phyloP scores from a whole-genome alignment of 768 basidiomycete species.

The Pilatotrama ljubarskyi region DNA sequence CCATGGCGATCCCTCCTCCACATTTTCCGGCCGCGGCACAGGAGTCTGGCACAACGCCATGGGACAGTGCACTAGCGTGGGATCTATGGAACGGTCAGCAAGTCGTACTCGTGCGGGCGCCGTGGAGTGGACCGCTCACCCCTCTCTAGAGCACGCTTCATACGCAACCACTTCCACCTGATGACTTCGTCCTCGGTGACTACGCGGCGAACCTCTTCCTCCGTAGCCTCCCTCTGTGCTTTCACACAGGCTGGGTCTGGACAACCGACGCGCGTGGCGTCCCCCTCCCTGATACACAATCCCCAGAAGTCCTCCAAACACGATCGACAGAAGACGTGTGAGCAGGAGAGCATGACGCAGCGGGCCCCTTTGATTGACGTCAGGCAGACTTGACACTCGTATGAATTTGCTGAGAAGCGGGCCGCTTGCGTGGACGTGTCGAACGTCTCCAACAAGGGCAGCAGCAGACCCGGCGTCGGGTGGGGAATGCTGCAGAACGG shows the following conservation, averaged over 20 bases:
- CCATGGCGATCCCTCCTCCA: slow-evolving; percentile 65
- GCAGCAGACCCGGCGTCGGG: slow-evolving; percentile 54
- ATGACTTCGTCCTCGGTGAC: slow-evolving; percentile 62
- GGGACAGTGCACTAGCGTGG: slow-evolving; percentile 79
- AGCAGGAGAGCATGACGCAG: slow-evolving; percentile 69
- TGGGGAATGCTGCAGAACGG: slow-evolving; percentile 48
- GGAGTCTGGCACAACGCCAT: slow-evolving; percentile 79
- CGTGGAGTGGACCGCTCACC: slow-evolving; percentile 41
- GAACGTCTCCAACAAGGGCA: slow-evolving; percentile 47
- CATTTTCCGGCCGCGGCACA: slow-evolving; percentile 56
- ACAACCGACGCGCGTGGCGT: slow-evolving; percentile 73
- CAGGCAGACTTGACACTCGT: slow-evolving; percentile 78
- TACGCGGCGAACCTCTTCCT: slow-evolving; percentile 73
- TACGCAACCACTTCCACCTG: slow-evolving; percentile 78
- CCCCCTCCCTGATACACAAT: slow-evolving; percentile 78
- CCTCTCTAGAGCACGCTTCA: slow-evolving; percentile 70
- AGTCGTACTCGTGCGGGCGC: background rate
- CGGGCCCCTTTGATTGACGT: slow-evolving; percentile 70
- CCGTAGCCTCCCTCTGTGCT: slow-evolving; percentile 52
- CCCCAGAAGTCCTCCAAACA: slow-evolving; percentile 85
- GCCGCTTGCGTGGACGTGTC: slow-evolving; percentile 47
- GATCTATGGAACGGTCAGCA: slow-evolving; percentile 48
- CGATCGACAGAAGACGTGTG: slow-evolving; percentile 80
- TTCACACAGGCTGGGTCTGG: slow-evolving; percentile 83
- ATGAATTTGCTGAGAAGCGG: slow-evolving; percentile 63